Percentiles rank a stretch among this genome's conserved stretches.
Conservation (phyloP, 179 eudicot species). For the Carnegiea gigantea region DNA sequence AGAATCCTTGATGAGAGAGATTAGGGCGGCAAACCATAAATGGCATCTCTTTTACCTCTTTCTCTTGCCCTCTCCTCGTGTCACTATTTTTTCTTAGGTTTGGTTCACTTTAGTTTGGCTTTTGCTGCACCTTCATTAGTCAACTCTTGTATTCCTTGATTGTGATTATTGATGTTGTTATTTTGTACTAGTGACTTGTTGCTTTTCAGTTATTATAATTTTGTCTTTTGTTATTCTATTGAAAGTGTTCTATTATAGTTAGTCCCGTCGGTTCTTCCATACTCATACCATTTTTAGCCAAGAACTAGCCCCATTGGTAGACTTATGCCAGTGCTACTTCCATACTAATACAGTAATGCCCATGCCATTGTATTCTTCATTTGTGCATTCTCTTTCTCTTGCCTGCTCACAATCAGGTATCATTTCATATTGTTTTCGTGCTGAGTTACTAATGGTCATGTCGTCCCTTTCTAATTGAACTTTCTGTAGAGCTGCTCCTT, state of each 20-base stretch:
- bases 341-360: neutral
- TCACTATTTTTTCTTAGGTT: neutral
- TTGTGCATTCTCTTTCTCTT: neutral
- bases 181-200: neutral
- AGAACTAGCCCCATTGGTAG: neutral
- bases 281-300: neutral
- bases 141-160: neutral
- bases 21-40: neutral
- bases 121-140: neutral
- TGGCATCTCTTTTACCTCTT: neutral
- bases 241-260: no score
- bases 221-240: no score
- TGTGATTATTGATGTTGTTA: neutral
- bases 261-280: no score
- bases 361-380: neutral
- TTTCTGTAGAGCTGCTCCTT: conserved; percentile 19
- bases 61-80: neutral
- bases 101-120: neutral
- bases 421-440: neutral
- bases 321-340: neutral
- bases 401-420: neutral
- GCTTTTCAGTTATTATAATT: no score
- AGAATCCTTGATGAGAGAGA: neutral
- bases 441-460: neutral
- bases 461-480: neutral